phyloP scores from a whole-genome alignment of 257 asterid genomes.

The Rehmannia glutinosa region DNA sequence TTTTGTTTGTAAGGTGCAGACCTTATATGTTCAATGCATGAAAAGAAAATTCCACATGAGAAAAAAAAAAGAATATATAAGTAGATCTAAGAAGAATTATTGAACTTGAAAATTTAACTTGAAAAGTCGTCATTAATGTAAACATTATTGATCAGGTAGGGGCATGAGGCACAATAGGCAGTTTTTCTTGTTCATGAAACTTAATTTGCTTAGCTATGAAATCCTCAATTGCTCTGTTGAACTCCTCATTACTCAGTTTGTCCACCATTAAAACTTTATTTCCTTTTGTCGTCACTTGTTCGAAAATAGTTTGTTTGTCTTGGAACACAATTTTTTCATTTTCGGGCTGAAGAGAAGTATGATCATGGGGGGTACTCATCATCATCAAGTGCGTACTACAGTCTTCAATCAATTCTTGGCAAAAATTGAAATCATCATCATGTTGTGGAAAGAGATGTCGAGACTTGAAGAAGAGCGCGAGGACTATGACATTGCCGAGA shows the following conservation, averaged over 20 bases:
- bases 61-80: too few species aligned
- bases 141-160: too few species aligned
- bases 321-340: background rate
- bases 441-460: too few species aligned
- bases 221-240: constrained; percentile 44
- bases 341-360: background rate
- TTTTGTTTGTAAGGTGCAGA: too few species aligned
- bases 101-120: too few species aligned
- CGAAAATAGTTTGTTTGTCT: background rate
- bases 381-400: too few species aligned
- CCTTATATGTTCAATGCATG: too few species aligned
- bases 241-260: constrained; percentile 54
- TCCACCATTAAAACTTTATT: constrained; percentile 22
- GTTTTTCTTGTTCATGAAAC: constrained; percentile 48
- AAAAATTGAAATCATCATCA: too few species aligned
- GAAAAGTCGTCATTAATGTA: too few species aligned
- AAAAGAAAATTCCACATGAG: too few species aligned
- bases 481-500: constrained; percentile 41
- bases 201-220: constrained; percentile 53
- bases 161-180: constrained; percentile 36
- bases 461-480: constrained; percentile 46
- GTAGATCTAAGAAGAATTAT: too few species aligned
- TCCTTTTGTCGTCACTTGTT: background rate
- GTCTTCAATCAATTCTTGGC: too few species aligned
- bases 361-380: background rate